Conservation (phyloP, 169 alveolate species). For the Eimeria praecox region DNA sequence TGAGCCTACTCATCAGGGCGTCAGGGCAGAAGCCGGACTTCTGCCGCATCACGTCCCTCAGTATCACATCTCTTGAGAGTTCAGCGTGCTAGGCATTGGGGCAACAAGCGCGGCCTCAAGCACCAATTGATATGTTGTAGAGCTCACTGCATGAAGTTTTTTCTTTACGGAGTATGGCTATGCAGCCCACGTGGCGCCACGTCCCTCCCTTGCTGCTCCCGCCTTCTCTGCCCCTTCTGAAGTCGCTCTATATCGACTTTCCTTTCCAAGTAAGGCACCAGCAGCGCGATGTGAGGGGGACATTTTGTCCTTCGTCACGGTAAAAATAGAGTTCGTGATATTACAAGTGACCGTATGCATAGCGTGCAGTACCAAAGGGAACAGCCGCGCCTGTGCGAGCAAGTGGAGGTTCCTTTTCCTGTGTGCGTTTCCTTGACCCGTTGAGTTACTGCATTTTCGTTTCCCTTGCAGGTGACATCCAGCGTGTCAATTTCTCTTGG, state of each 20-base stretch:
- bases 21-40: background rate
- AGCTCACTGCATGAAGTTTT: background rate
- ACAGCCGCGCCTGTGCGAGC: background rate
- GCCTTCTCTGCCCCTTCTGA: constrained; percentile 62
- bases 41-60: constrained; percentile 6
- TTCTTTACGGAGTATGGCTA: constrained; percentile 5
- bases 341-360: background rate
- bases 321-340: background rate
- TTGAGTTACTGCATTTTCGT: background rate
- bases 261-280: constrained; percentile 56
- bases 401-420: background rate
- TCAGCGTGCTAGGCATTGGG: background rate
- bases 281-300: background rate
- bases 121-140: constrained; percentile 1
- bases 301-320: background rate
- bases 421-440: background rate
- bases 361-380: background rate
- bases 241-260: constrained; percentile 64
- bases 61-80: constrained; percentile 6
- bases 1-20: background rate
- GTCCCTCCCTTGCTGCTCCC: constrained; percentile 68
- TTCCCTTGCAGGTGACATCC: constrained; percentile 44
- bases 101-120: background rate
- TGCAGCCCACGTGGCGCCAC: constrained; percentile 76
- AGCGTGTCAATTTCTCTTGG: constrained; percentile 54